phyloP scores from a whole-genome alignment of 805 yeast species.

The Brettanomyces anomalus region DNA sequence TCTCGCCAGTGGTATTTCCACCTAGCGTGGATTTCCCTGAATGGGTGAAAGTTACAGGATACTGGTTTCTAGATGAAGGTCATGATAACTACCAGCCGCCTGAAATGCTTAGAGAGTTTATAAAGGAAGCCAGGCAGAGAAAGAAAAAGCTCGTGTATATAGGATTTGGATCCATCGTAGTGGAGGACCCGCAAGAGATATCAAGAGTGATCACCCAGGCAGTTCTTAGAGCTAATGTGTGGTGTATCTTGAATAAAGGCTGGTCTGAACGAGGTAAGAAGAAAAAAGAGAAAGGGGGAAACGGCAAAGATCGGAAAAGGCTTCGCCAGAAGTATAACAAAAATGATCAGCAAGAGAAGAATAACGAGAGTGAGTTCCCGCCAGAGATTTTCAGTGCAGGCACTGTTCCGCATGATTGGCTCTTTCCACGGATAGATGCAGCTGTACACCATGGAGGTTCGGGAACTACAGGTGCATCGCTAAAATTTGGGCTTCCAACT shows the following conservation, averaged over 20 bases:
- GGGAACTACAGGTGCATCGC: conserved; percentile 90
- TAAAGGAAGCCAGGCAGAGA: conserved; percentile 48
- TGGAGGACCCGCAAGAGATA: conserved; percentile 67
- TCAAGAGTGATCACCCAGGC: conserved; percentile 75
- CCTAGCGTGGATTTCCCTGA: conserved; percentile 91
- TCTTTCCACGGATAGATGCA: conserved; percentile 81
- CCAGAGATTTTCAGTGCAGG: conserved; percentile 61
- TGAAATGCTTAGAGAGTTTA: conserved; percentile 44
- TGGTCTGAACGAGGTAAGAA: conserved; percentile 73
- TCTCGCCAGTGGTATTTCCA: conserved; percentile 82
- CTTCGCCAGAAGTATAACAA: too few species aligned
- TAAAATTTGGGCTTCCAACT: conserved; percentile 82
- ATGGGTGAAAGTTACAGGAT: conserved; percentile 94
- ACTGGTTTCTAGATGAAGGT: conserved; percentile 74
- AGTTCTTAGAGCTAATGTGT: conserved; percentile 68
- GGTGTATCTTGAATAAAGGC: conserved; percentile 85
- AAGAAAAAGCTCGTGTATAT: conserved; percentile 74
- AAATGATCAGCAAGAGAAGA: too few species aligned
- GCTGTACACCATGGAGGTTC: conserved; percentile 98
- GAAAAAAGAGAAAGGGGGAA: conserved; percentile 22
- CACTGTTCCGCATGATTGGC: conserved; percentile 86
- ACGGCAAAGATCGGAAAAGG: too few species aligned
- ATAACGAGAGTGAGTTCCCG: conserved; percentile 59
- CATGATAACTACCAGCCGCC: conserved; percentile 49
- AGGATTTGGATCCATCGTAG: conserved; percentile 95